Percentiles rank a stretch among this genome's conserved stretches.
Conservation (phyloP, 306 rosid species). For the Dicorynia guianensis region DNA sequence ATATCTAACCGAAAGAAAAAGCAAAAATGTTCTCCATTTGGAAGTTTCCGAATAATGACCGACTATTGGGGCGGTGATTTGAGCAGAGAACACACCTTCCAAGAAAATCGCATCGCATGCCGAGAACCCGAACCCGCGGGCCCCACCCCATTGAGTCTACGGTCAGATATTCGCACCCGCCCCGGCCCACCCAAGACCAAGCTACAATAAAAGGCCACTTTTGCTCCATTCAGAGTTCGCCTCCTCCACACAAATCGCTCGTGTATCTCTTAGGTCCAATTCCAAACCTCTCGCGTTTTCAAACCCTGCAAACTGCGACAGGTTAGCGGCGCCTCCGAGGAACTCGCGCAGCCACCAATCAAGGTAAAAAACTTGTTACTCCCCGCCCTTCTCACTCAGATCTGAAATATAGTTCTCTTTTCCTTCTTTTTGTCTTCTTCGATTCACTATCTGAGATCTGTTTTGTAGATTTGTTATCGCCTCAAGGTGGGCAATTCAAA, state of each 20-base stretch:
- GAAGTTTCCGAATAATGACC: conserved; percentile 21
- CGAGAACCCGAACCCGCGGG: background rate
- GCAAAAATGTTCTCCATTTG: background rate
- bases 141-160: background rate
- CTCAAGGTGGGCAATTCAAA: background rate
- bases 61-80: conserved; percentile 36
- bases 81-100: background rate
- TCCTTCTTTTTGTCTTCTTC: background rate
- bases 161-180: background rate
- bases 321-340: conserved; percentile 20
- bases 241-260: conserved; percentile 19
- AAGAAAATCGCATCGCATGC: background rate
- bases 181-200: background rate
- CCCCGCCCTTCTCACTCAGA: background rate
- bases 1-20: too few relatives aligned
- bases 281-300: background rate
- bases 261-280: background rate
- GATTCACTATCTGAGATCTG: conserved; percentile 17
- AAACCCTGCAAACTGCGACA: background rate
- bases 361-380: background rate
- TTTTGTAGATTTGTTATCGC: background rate
- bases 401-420: background rate
- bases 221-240: background rate
- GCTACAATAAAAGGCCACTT: conserved; percentile 15
- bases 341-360: conserved; percentile 27